Evolutionary conservation across 2,329 filamentous ascomycete species (phyloP).

Genomic region (Phialophora chinensis): DNA sequence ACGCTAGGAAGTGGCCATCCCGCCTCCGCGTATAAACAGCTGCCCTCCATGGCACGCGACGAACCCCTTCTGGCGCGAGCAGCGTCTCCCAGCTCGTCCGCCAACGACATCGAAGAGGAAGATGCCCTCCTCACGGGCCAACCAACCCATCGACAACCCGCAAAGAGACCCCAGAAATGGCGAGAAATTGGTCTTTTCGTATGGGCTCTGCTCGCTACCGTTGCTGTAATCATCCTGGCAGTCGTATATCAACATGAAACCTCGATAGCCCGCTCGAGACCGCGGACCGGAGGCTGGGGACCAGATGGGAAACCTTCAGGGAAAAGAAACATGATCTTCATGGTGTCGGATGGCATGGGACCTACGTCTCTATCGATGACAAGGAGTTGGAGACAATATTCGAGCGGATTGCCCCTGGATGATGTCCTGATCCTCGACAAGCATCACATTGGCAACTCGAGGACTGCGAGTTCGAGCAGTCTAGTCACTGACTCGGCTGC

Average conservation of each 20-base stretch:
- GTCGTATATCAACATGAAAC: constrained; percentile 76
- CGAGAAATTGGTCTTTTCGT: constrained; percentile 77
- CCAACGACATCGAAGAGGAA: constrained; percentile 65
- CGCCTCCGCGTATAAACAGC: not conserved
- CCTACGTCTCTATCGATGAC: constrained; percentile 88
- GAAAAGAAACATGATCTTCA: constrained; percentile 96
- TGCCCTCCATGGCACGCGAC: constrained; percentile 43
- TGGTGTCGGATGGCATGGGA: constrained; percentile 99
- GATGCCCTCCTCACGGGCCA: constrained; percentile 67
- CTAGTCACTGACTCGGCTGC: constrained; percentile 94
- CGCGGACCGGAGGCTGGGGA: constrained; percentile 45
- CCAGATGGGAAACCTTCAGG: constrained; percentile 56
- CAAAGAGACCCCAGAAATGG: constrained; percentile 63
- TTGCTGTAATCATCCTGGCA: constrained; percentile 76
- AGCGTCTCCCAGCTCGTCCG: constrained; percentile 62
- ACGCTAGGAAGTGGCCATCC: not conserved
- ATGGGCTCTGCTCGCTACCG: constrained; percentile 83
- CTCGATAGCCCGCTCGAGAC: constrained; percentile 46
- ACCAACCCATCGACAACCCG: constrained; percentile 42
- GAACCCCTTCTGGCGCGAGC: constrained; percentile 63
- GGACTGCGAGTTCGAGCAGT: constrained; percentile 82
- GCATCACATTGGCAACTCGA: constrained; percentile 87
- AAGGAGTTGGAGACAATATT: constrained; percentile 80
- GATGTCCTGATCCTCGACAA: constrained; percentile 81
- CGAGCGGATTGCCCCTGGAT: constrained; percentile 72